Percentiles rank a stretch among this genome's conserved stretches.
Conservation (phyloP, 2,329 filamentous ascomycete genomes). For the Fusarium albidum region DNA sequence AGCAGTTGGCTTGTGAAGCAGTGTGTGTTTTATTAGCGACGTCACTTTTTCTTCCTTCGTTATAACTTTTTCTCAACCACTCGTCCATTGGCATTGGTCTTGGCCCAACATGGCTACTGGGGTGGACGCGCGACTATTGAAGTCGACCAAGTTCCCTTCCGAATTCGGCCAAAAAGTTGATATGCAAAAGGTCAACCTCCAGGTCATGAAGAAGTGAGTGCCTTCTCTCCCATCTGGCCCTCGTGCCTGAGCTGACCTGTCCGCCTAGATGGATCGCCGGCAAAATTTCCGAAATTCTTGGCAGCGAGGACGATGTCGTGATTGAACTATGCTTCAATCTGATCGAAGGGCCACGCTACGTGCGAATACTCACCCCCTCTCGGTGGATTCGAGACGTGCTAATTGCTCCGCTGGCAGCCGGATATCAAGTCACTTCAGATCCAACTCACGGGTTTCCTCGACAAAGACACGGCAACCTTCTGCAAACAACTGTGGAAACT, state of each 20-base stretch:
- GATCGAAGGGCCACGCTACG: constrained; percentile 78
- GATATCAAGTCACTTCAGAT: constrained; percentile 97
- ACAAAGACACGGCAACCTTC: constrained; percentile 87
- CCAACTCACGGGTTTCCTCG: constrained; percentile 91
- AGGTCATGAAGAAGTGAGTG: constrained; percentile 94
- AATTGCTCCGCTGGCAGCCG: constrained; percentile 64
- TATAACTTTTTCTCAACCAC: constrained; percentile 35
- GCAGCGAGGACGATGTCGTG: constrained; percentile 95
- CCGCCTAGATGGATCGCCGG: constrained; percentile 87
- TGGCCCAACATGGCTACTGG: constrained; percentile 74
- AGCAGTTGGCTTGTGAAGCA: constrained; percentile 1
- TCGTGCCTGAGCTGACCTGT: constrained; percentile 24
- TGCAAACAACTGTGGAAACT: constrained; percentile 95
- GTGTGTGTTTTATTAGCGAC: constrained; percentile 33
- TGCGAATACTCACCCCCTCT: constrained; percentile 55
- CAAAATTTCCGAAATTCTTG: constrained; percentile 85
- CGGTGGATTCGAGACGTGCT: constrained; percentile 34
- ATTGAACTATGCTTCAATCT: constrained; percentile 81
- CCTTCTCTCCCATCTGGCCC: not conserved
- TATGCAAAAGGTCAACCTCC: constrained; percentile 95
- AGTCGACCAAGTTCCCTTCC: constrained; percentile 90
- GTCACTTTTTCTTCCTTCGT: constrained; percentile 41
- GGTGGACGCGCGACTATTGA: constrained; percentile 88
- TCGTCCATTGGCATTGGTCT: constrained; percentile 30
- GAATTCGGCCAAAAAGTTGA: constrained; percentile 97